Evolutionary conservation across 352 stramenopile genomes (phyloP).

Genomic region (Thraustotheca clavata): DNA sequence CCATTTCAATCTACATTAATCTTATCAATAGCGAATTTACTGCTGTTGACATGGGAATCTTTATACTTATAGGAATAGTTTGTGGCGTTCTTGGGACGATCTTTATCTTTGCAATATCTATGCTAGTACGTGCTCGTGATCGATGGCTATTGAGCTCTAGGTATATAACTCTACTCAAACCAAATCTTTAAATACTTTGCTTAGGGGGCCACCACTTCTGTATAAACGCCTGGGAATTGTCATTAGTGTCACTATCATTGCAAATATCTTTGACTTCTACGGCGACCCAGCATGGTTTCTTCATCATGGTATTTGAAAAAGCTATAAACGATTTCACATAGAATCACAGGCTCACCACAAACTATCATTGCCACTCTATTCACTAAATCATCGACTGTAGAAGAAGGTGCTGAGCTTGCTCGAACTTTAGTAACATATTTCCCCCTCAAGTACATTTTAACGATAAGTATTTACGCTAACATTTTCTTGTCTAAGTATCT

Average conservation of each 20-base stretch:
- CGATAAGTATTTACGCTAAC: conserved; percentile 29
- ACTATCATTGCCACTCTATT: conserved; percentile 39
- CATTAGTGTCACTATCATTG: conserved; percentile 45
- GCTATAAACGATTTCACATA: not conserved
- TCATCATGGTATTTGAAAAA: conserved; percentile 33
- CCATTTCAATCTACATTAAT: not conserved
- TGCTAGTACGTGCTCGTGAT: conserved; percentile 54
- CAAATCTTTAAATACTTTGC: not conserved
- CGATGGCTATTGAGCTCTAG: conserved; percentile 27
- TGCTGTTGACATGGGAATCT: conserved; percentile 45
- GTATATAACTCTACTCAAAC: not conserved
- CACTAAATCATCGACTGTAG: conserved; percentile 11
- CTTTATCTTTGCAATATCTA: conserved; percentile 62
- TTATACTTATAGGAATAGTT: conserved; percentile 51
- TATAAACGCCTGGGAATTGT: conserved; percentile 55
- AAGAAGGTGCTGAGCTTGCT: conserved; percentile 31
- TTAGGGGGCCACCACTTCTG: conserved; percentile 23
- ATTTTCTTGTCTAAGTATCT: not conserved
- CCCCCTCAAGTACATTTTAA: conserved; percentile 70
- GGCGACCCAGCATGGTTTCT: conserved; percentile 76
- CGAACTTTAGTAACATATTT: conserved; percentile 68
- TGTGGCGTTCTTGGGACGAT: conserved; percentile 56
- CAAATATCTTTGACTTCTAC: conserved; percentile 68
- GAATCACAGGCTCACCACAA: conserved; percentile 5
- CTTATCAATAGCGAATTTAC: conserved; percentile 25